Evolutionary conservation across 2,329 filamentous ascomycete species (phyloP).

Genomic region (Alternaria sp.): DNA sequence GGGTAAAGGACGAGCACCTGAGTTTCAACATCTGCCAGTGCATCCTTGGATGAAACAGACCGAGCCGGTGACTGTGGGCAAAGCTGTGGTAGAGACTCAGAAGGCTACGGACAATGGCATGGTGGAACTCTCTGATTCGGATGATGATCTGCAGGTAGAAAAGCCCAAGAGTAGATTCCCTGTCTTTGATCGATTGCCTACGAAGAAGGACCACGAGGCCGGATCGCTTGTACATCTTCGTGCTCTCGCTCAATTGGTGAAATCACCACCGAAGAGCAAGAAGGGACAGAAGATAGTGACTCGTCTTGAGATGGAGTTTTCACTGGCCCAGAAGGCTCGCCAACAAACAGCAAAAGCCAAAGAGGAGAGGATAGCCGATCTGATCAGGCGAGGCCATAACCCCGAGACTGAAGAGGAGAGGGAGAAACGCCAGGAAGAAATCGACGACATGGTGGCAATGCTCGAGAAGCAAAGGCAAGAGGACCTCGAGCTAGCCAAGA

Average conservation of each 20-base stretch:
- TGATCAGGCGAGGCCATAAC: constrained; percentile 81
- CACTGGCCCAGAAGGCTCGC: constrained; percentile 75
- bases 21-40: constrained; percentile 46
- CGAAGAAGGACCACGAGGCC: constrained; percentile 69
- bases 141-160: constrained; percentile 73
- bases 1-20: constrained; percentile 67
- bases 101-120: constrained; percentile 18
- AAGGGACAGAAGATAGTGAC: constrained; percentile 68
- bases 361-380: constrained; percentile 76
- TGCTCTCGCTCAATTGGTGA: constrained; percentile 75
- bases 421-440: constrained; percentile 79
- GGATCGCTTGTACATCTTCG: constrained; percentile 74
- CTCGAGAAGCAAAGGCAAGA: constrained; percentile 85
- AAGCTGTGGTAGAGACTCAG: constrained; percentile 19
- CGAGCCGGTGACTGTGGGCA: constrained; percentile 24
- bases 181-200: constrained; percentile 75
- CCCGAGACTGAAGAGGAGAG: constrained; percentile 88
- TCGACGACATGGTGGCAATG: constrained; percentile 75
- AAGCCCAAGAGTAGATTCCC: constrained; percentile 49
- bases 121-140: constrained; percentile 58
- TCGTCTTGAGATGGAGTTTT: constrained; percentile 71
- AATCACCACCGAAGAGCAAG: constrained; percentile 62
- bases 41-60: constrained; percentile 34
- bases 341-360: constrained; percentile 82
- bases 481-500: constrained; percentile 78